Evolutionary conservation across 208 protist genomes (phyloP), one percentile per base, ranked within the genome.

Genomic region (Acanthamoeba culbertsoni): DNA sequence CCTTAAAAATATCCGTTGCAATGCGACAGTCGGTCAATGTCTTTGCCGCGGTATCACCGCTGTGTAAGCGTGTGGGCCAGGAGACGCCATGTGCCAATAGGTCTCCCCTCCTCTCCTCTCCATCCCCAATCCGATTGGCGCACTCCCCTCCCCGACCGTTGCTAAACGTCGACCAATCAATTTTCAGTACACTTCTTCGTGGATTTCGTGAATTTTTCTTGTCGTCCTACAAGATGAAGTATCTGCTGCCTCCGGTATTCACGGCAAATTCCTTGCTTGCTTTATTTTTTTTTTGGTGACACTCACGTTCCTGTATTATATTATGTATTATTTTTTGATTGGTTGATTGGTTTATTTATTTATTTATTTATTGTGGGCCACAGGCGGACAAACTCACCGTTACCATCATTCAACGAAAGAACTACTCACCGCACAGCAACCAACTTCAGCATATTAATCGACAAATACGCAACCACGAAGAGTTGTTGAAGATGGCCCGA

Each of bases 401-500:
- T 42, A 91, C 86, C 7, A 48, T 91, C 28, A 51, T 73, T 40
- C 7, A 91, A 37, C 86, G 86, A 7, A 91, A 73, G 86, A 55
- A 71, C 57, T 91, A 91, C 42, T 8, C 45, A 2, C 40, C 53
- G 40, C 6, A 12, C 6, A 20, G 6, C 18, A 12, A 7, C 3
- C 16, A 40, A 20, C 12, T 37, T 1, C 40, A 62, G 45, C 45
- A 88, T 28, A 71, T 91, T 6, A 55, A 40, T 28, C 16, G 86
- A 10, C 35, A 91, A 23, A 91, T 91, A 16, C 1, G 53, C 20
- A 91, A 91, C 62, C 86, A 91, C 57, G 57, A 65, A 16, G 57
- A 91, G 20, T 26, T 91, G 35, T 35, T 91, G 3, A 71, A 16
- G 18, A 65, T 75, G 31, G n/a, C 28, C 14, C 14, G 51, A 26